These are phyloP conservation scores for Backusella circina DNA, from an alignment of 192 early-diverging fungal genomes.

Conservation along the genomic window DNA sequence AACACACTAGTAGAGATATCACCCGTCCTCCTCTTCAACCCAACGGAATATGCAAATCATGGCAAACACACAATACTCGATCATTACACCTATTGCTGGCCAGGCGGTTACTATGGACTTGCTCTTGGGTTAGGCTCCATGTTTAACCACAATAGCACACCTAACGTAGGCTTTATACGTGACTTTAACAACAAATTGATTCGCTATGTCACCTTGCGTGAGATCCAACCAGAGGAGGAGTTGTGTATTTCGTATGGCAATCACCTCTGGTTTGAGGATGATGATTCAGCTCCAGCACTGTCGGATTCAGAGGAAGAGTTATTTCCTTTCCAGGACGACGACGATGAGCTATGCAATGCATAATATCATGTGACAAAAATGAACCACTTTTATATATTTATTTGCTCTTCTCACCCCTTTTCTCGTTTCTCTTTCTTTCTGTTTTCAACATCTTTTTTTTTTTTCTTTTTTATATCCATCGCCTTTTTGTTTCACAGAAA, in stretches of 20 bases:
- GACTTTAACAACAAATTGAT: slow-evolving; percentile 54
- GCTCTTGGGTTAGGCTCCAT: slow-evolving; percentile 64
- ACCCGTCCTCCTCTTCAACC: slow-evolving; percentile 51
- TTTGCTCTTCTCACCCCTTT: neutral
- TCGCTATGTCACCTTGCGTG: slow-evolving; percentile 48
- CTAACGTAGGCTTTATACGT: slow-evolving; percentile 61
- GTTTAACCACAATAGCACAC: slow-evolving; percentile 59
- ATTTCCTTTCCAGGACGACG: slow-evolving; percentile 9
- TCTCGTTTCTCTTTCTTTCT: neutral
- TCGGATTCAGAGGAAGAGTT: slow-evolving; percentile 9
- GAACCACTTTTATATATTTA: neutral
- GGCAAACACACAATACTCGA: slow-evolving; percentile 58
- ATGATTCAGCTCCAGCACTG: slow-evolving; percentile 17
- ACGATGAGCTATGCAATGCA: slow-evolving; percentile 3
- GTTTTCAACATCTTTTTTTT: neutral
- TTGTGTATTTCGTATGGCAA: slow-evolving; percentile 66
- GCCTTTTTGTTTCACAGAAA: neutral
- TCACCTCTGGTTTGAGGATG: slow-evolving; percentile 61
- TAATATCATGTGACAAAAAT: slow-evolving; percentile 7
- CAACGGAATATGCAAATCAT: slow-evolving; percentile 50
- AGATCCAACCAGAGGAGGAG: slow-evolving; percentile 54
- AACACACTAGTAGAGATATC: slow-evolving; percentile 55
- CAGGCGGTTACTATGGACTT: slow-evolving; percentile 48
- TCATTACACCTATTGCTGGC: slow-evolving; percentile 67
- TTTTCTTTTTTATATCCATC: neutral